Conservation (phyloP, 2,329 filamentous ascomycete species). For the Colletotrichum higginsianum region DNA sequence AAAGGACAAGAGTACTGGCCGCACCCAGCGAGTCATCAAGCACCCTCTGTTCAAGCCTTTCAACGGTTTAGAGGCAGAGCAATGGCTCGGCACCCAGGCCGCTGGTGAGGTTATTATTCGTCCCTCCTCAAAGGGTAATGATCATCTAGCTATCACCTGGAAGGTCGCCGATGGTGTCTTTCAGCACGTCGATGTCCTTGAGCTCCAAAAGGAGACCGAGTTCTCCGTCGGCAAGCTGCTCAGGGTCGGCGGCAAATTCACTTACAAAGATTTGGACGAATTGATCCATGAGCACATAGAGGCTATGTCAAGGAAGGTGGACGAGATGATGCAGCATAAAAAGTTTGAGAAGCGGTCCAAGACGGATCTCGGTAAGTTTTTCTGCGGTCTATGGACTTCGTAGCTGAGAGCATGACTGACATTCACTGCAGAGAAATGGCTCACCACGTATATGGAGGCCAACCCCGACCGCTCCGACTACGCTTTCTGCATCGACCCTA, state of each 20-base stretch:
- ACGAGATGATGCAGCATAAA: slow-evolving; percentile 94
- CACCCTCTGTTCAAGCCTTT: slow-evolving; percentile 96
- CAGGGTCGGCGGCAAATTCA: slow-evolving; percentile 89
- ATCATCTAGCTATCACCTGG: slow-evolving; percentile 97
- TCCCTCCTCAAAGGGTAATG: slow-evolving; percentile 93
- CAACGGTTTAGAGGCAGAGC: slow-evolving; percentile 92
- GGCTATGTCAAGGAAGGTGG: slow-evolving; percentile 97
- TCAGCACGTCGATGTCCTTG: slow-evolving; percentile 96
- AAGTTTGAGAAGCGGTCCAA: slow-evolving; percentile 84
- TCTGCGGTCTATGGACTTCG: background rate
- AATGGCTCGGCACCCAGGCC: slow-evolving; percentile 89
- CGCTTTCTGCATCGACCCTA: slow-evolving; percentile 93
- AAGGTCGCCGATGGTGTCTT: slow-evolving; percentile 97
- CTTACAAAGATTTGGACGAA: slow-evolving; percentile 96
- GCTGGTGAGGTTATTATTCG: slow-evolving; percentile 94
- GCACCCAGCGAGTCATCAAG: slow-evolving; percentile 95
- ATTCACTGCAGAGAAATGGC: slow-evolving; percentile 82
- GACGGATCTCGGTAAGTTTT: slow-evolving; percentile 81
- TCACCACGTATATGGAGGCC: slow-evolving; percentile 94
- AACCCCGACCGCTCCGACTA: slow-evolving; percentile 96
- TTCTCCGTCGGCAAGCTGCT: slow-evolving; percentile 92
- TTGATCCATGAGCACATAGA: slow-evolving; percentile 97
- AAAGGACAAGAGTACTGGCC: slow-evolving; percentile 87
- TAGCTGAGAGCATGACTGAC: slow-evolving; percentile 17
- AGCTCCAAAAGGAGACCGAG: slow-evolving; percentile 97